Base-by-base conservation (phyloP, 495 filamentous ascomycete species). In the Podospora comata region DNA sequence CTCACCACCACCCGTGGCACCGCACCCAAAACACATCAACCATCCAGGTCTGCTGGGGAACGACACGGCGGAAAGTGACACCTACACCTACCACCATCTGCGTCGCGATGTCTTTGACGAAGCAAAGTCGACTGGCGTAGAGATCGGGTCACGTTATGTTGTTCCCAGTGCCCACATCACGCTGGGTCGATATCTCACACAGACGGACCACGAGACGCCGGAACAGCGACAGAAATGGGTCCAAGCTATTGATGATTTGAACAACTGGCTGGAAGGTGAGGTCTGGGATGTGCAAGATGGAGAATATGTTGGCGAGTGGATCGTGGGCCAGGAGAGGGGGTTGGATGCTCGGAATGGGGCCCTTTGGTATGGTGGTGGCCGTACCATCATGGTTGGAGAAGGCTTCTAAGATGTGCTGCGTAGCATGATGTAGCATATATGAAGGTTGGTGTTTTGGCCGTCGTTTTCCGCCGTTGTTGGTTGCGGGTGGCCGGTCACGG, bases 161-260 rank as follows among this genome's bases (percentile, higher is more conserved):
- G 91, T 96, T 9, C 93, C 92, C 3, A 92, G 90, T 55, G 90
- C 92, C 6, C 94, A 99, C 80, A 83, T 97, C 69, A 97, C 94
- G 0, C 84, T 97, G 68, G 93, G 85, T 2, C 85, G 94, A 3
- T 97, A 93, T 73, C 83, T 96, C 53, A 84, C 82, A 7, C 83
- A 88, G 28, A 72, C 75, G 13, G 81, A 85, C 60, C 80, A 81
- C 72, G 75, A 73, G 27, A 80, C 74, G 53, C 66, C 77, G 63
- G 81, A 79, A 62, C 85, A 83, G 71, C 85, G 91, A 60, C 71
- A 78, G 73, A 71, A 65, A 20, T 87, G 93, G 79, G 79, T 96
- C 23, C 73, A 82, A 23, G 83, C 80, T 32, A 90, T 97, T 62
- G 91, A 94, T 60, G 82, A 85, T 62, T 85, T 97, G 67, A 97